phyloP scores from a whole-genome alignment of 116 monocot species.

The Iris pallida region DNA sequence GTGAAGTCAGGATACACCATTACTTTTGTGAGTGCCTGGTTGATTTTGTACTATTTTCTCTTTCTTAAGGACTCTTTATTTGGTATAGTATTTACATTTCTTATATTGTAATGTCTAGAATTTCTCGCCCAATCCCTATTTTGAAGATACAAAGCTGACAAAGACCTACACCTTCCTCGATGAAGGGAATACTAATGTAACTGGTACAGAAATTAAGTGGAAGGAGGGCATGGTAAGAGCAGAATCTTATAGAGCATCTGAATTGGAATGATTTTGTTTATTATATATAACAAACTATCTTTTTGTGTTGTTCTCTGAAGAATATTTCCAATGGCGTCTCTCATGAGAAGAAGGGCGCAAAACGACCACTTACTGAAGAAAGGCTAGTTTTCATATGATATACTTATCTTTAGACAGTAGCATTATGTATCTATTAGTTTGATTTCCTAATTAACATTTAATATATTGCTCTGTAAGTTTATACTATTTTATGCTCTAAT shows the following conservation, averaged over 20 bases:
- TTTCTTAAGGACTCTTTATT: background rate
- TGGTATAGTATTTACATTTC: background rate
- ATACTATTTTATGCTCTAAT: no score
- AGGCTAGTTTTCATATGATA: constrained; percentile 26
- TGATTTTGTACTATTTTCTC: background rate
- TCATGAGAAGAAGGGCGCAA: constrained; percentile 49
- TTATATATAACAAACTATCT: background rate
- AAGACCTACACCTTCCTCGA: constrained; percentile 17
- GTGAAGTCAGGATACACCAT: constrained; percentile 75
- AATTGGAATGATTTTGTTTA: constrained; percentile 1
- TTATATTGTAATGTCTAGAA: constrained; percentile 10
- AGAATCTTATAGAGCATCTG: background rate
- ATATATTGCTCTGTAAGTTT: no score
- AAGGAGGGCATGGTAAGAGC: constrained; percentile 24
- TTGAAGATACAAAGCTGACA: constrained; percentile 14
- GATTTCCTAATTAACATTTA: no score
- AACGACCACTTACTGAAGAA: constrained; percentile 55
- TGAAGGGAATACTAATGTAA: constrained; percentile 18
- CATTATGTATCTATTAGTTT: no score
- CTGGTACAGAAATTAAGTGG: constrained; percentile 20
- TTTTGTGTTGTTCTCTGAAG: constrained; percentile 20
- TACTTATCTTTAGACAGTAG: no score
- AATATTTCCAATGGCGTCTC: constrained; percentile 43
- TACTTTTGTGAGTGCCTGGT: constrained; percentile 57
- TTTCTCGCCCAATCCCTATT: constrained; percentile 20